phyloP scores from a whole-genome alignment of 2,329 filamentous ascomycete species.

The Zymoseptoria pseudotritici region DNA sequence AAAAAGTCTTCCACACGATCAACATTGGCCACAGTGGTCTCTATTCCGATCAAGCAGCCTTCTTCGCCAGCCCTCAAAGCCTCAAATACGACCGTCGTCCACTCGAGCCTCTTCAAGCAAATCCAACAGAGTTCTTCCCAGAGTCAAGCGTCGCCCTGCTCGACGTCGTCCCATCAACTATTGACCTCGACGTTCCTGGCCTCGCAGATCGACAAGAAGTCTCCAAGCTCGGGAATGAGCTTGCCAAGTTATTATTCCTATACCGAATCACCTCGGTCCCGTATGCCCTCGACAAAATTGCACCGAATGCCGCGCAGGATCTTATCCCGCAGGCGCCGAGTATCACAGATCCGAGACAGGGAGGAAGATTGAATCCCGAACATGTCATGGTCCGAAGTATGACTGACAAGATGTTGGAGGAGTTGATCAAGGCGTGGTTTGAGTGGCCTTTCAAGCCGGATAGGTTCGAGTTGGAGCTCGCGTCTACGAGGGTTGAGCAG shows the following conservation, averaged over 20 bases:
- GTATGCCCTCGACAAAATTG: slow-evolving; percentile 46
- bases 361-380: slow-evolving; percentile 39
- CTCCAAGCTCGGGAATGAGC: slow-evolving; percentile 30
- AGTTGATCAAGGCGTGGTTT: slow-evolving; percentile 54
- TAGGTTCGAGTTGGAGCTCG: slow-evolving; percentile 16
- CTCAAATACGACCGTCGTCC: slow-evolving; percentile 63
- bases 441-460: slow-evolving; percentile 54
- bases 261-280: slow-evolving; percentile 32
- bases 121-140: slow-evolving; percentile 60
- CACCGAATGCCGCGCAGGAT: slow-evolving; percentile 53
- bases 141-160: slow-evolving; percentile 49
- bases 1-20: neutral
- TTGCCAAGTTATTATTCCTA: slow-evolving; percentile 43
- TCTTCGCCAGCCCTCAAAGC: slow-evolving; percentile 13
- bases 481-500: neutral
- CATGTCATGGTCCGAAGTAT: slow-evolving; percentile 44
- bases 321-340: slow-evolving; percentile 45
- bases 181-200: slow-evolving; percentile 26
- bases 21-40: neutral
- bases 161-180: slow-evolving; percentile 55
- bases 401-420: slow-evolving; percentile 48
- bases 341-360: slow-evolving; percentile 41
- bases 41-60: slow-evolving; percentile 19
- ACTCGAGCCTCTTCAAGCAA: slow-evolving; percentile 60
- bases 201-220: slow-evolving; percentile 17